Base-by-base conservation (phyloP, 306 rosid genomes). In the Cicer cuneatum region DNA sequence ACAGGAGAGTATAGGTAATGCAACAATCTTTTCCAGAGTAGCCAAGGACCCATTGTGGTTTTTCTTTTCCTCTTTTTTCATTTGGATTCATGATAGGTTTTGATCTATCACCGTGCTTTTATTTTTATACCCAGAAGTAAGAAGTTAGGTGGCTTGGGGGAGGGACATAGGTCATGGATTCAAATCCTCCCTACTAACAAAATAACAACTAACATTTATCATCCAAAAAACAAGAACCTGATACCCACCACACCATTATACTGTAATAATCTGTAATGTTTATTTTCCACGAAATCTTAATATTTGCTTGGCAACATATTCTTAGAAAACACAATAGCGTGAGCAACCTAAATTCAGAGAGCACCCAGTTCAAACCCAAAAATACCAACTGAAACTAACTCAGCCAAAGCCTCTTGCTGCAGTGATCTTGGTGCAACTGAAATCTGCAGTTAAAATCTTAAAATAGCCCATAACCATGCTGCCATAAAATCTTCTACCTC, bases 1-100 rank as follows among this genome's bases (percentile, higher is more conserved):
- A 94, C 98, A 14, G 98, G 98, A 38, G 98, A 94, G 84, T 86
- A 87, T 89, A 89, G 97, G 97, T 84, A 85, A 13, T 70, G 75
- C 63, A 74, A 49, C 73, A 73, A 52, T 61, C 66, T 63, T 80
- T 76, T 63, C 16, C 75, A 41, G 38, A 19, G 53, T 41, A 24
- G 66, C 38, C 48, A 37, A 61, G 42, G 45, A 59, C 24, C 6
- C 19, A 13, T n/a, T 15, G n/a, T 16, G 54, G 9, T 58, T 11
- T 62, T 72, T 12, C 9, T 13, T 64, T 18, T 58, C 14, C 7
- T 16, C 5, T 58, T 10, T 16, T n/a, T 37, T 7, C 46, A 16
- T 74, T 19, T 24, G 14, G 21, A 35, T 6, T 80, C 33, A 16
- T 12, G 66, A 69, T 29, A 56, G 16, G 45, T 63, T 78, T 74